Evolutionary conservation across 805 yeast species (phyloP).

Genomic region (Candida silvatica): DNA sequence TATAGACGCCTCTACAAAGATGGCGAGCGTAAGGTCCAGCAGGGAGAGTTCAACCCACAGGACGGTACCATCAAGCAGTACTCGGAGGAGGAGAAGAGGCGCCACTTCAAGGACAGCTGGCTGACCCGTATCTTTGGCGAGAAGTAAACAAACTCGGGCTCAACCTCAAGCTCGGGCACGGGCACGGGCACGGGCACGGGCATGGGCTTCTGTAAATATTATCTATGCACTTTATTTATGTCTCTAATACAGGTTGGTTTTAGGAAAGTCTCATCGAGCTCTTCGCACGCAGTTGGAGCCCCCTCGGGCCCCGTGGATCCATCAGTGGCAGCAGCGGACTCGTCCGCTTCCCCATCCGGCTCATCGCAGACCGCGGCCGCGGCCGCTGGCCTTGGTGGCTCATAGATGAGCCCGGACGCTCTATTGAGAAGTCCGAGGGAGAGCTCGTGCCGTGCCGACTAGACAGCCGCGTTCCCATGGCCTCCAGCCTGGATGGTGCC

Average conservation of each 20-base stretch:
- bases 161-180: too few species aligned
- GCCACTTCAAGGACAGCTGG: slow-evolving; percentile 29
- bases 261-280: slow-evolving; percentile 7
- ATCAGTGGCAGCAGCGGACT: not conserved
- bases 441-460: too few species aligned
- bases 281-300: slow-evolving; percentile 1
- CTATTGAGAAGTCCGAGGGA: too few species aligned
- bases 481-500: too few species aligned
- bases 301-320: not conserved
- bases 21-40: slow-evolving; percentile 33
- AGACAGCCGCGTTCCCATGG: too few species aligned
- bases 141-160: slow-evolving; percentile 24
- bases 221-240: too few species aligned
- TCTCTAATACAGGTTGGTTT: too few species aligned
- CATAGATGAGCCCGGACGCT: too few species aligned
- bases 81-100: slow-evolving; percentile 31
- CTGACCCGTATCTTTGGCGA: slow-evolving; percentile 34
- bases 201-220: too few species aligned
- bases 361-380: slow-evolving; percentile 4
- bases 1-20: slow-evolving; percentile 28
- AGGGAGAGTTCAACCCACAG: slow-evolving; percentile 33
- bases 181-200: too few species aligned
- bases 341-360: slow-evolving; percentile 2
- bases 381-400: too few species aligned
- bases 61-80: slow-evolving; percentile 38